These are phyloP conservation scores for Pseudozyma sp. DNA, from an alignment of 1,284 basidiomycete species.

Conservation along the genomic window DNA sequence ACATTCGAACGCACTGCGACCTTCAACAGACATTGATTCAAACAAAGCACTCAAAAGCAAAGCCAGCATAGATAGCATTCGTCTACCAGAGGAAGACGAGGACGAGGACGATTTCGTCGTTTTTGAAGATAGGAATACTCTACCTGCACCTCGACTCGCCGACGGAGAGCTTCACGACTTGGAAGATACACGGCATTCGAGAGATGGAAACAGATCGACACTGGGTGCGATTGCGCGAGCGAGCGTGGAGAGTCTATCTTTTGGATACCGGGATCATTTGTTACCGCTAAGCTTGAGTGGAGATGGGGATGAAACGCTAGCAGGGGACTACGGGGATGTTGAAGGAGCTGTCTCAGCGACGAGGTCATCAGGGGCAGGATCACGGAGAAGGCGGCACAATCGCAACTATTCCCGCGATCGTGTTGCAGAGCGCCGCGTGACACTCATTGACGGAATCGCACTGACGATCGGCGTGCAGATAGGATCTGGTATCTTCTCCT, in stretches of 20 bases:
- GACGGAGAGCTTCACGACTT: constrained; percentile 24
- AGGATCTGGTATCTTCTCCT: constrained; percentile 67
- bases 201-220: neutral
- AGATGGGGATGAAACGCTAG: constrained; percentile 48
- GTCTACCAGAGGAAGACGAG: constrained; percentile 39
- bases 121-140: constrained; percentile 36
- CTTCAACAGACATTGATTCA: constrained; percentile 13
- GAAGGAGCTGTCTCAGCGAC: constrained; percentile 37
- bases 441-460: constrained; percentile 49
- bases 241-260: constrained; percentile 55
- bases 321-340: constrained; percentile 52
- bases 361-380: neutral
- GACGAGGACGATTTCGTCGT: constrained; percentile 62
- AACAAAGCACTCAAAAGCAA: constrained; percentile 6
- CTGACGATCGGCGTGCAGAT: constrained; percentile 67
- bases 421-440: constrained; percentile 24
- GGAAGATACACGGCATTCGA: neutral
- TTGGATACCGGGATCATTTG: constrained; percentile 58
- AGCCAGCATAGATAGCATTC: constrained; percentile 38
- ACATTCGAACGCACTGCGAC: constrained; percentile 29
- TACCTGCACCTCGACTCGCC: constrained; percentile 29
- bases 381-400: constrained; percentile 19
- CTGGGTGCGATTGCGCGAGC: constrained; percentile 26
- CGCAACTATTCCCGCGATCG: constrained; percentile 26
- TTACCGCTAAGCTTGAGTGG: constrained; percentile 55